phyloP scores from a whole-genome alignment of 805 yeast species.

The Yarrowia sp. region DNA sequence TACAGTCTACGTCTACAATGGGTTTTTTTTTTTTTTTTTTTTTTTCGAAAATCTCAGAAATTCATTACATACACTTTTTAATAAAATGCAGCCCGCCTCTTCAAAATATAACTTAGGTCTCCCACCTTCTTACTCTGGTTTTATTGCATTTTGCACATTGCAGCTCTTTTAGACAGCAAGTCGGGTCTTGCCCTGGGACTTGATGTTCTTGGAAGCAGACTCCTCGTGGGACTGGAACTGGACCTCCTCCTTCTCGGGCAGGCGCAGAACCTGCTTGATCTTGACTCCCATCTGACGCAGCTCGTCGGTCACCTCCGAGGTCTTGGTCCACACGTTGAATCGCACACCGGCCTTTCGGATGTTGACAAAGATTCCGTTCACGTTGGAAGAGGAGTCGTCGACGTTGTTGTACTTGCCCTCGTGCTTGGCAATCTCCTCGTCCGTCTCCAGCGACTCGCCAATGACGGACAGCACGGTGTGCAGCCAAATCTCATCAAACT shows the following conservation, averaged over 20 bases:
- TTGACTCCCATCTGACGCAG: conserved; percentile 78
- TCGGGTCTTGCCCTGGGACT: conserved; percentile 23
- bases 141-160: background rate
- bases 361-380: conserved; percentile 90
- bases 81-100: conserved; percentile 19
- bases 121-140: background rate
- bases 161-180: background rate
- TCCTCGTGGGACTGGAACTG: conserved; percentile 52
- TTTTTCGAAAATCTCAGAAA: background rate
- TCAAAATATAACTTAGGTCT: conserved; percentile 7
- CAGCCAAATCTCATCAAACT: conserved; percentile 86
- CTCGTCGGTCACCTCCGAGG: conserved; percentile 56
- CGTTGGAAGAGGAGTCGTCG: conserved; percentile 76
- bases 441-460: conserved; percentile 92
- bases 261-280: conserved; percentile 79
- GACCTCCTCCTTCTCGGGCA: conserved; percentile 68
- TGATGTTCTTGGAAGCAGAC: conserved; percentile 19
- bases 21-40: no score
- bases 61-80: background rate
- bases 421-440: conserved; percentile 36
- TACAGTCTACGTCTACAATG: background rate
- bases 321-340: conserved; percentile 91
- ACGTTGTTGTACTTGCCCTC: conserved; percentile 25
- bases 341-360: conserved; percentile 79
- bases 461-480: conserved; percentile 68